Evolutionary conservation across 2,329 filamentous ascomycete genomes (phyloP).

Genomic region (Helminthosporium solani): DNA sequence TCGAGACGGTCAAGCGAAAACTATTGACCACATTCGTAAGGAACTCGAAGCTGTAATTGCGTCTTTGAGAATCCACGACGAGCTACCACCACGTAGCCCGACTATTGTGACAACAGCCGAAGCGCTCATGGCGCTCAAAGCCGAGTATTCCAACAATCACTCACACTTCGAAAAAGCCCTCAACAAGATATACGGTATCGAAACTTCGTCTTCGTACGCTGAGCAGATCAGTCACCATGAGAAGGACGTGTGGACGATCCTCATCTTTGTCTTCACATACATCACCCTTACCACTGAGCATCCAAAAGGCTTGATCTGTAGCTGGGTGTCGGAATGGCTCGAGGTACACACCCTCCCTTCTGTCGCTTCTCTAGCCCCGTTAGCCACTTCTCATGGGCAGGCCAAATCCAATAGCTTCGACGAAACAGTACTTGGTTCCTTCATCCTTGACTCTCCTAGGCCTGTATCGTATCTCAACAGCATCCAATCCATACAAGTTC

Average conservation of each 20-base stretch:
- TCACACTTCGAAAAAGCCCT: constrained; percentile 14
- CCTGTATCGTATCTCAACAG: not conserved
- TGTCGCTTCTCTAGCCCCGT: not conserved
- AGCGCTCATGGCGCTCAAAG: constrained; percentile 11
- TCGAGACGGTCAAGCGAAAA: constrained; percentile 42
- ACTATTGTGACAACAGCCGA: constrained; percentile 17
- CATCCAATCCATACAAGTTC: not conserved
- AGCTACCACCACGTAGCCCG: constrained; percentile 4
- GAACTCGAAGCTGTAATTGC: constrained; percentile 23
- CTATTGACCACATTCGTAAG: constrained; percentile 25
- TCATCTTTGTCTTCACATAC: constrained; percentile 20
- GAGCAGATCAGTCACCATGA: constrained; percentile 7
- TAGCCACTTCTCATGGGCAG: too few species aligned
- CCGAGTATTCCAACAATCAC: constrained; percentile 12
- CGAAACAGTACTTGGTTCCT: not conserved
- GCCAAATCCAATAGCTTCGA: not conserved
- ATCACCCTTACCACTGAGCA: constrained; percentile 12
- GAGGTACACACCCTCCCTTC: constrained; percentile 1
- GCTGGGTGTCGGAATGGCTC: constrained; percentile 6
- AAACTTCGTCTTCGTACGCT: constrained; percentile 1
- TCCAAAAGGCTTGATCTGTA: not conserved
- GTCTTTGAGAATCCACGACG: constrained; percentile 3
- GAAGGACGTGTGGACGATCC: constrained; percentile 24
- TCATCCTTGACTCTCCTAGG: not conserved
- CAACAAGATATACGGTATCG: constrained; percentile 11